A percentile compares a stretch with the other conserved stretches of the same genome.
Evolutionary conservation across 2,329 filamentous ascomycete genomes (phyloP).

Genomic region (Fusarium beomiforme): DNA sequence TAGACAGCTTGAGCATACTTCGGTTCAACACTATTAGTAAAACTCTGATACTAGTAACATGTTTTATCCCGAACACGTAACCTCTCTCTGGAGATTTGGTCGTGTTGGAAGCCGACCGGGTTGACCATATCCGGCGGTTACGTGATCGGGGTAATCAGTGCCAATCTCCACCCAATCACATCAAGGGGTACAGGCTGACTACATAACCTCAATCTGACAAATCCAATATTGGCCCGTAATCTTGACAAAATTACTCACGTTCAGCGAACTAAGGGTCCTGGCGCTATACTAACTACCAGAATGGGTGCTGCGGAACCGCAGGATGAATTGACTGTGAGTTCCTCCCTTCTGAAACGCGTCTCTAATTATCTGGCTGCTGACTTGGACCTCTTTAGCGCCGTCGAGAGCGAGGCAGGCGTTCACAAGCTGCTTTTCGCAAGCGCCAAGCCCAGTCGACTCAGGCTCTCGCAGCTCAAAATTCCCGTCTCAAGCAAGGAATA

Average conservation of each 20-base stretch:
- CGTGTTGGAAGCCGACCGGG: neutral
- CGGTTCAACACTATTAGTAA: rapidly evolving
- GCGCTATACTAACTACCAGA: rapidly evolving
- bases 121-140: neutral
- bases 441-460: neutral
- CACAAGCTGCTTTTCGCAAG: conserved; percentile 14
- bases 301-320: neutral
- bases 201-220: neutral
- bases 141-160: neutral
- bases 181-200: neutral
- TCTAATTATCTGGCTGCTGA: neutral
- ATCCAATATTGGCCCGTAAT: neutral
- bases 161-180: neutral
- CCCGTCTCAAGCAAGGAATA: neutral
- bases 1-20: rapidly evolving
- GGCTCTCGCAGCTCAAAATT: neutral
- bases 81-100: rapidly evolving
- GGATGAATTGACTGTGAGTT: neutral
- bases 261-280: rapidly evolving
- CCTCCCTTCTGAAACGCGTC: rapidly evolving
- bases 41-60: rapidly evolving
- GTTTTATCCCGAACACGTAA: neutral
- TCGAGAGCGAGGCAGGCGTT: conserved; percentile 9
- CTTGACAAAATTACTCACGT: rapidly evolving
- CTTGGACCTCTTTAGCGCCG: neutral